Evolutionary conservation across 192 early-diverging fungal genomes (phyloP).

Genomic region (Backusella luteola): DNA sequence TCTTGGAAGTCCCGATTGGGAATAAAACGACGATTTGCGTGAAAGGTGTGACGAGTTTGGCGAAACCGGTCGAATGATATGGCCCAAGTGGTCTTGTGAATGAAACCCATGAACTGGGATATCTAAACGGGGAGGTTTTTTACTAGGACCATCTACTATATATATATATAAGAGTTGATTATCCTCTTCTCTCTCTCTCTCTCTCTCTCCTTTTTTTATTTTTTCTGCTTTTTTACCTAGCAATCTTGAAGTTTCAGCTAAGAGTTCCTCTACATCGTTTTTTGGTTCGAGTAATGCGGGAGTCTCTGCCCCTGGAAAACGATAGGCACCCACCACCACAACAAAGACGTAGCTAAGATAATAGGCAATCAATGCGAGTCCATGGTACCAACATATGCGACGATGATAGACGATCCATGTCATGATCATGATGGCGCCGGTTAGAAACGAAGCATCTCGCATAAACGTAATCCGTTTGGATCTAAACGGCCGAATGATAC

Average conservation of each 20-base stretch:
- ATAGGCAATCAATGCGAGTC: slow-evolving; percentile 48
- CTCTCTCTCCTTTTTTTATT: not conserved
- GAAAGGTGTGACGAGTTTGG: slow-evolving; percentile 16
- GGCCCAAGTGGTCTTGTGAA: slow-evolving; percentile 24
- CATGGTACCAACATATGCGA: slow-evolving; percentile 52
- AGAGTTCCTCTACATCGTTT: slow-evolving; percentile 1
- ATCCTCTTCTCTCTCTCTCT: not conserved
- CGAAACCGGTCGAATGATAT: slow-evolving; percentile 33
- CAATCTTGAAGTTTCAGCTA: slow-evolving; percentile 19
- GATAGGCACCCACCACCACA: slow-evolving; percentile 40
- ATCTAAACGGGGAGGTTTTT: slow-evolving; percentile 13
- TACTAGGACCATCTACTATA: not conserved
- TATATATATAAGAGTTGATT: not conserved
- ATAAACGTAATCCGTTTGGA: slow-evolving; percentile 66
- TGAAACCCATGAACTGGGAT: slow-evolving; percentile 21
- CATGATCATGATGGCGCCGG: slow-evolving; percentile 53
- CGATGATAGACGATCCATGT: slow-evolving; percentile 51
- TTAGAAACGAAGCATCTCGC: slow-evolving; percentile 76
- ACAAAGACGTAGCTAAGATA: slow-evolving; percentile 61
- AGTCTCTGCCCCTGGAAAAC: slow-evolving; percentile 9
- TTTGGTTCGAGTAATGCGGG: slow-evolving; percentile 5
- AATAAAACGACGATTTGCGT: slow-evolving; percentile 12
- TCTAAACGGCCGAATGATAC: slow-evolving; percentile 75
- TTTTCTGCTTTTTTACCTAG: not conserved
- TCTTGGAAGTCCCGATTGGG: slow-evolving; percentile 16